Conservation (phyloP, 805 yeast genomes). For the Saturnispora quitensis region DNA sequence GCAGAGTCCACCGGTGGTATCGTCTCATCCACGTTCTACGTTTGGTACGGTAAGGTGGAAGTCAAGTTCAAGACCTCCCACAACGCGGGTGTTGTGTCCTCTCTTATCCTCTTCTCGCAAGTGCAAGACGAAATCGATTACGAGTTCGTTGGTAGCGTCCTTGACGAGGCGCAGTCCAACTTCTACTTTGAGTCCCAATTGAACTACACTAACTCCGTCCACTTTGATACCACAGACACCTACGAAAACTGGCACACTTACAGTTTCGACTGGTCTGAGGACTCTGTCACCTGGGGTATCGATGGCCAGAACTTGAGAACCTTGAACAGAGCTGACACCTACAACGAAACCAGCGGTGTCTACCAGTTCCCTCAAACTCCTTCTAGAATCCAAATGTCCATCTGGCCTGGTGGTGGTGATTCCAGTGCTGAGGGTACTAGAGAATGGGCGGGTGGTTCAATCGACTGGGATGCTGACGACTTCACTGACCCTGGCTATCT, state of each 20-base stretch:
- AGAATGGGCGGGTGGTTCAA: constrained; percentile 82
- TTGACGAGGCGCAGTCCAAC: constrained; percentile 64
- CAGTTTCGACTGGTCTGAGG: constrained; percentile 76
- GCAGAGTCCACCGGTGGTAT: constrained; percentile 68
- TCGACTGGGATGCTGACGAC: constrained; percentile 76
- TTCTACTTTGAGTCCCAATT: constrained; percentile 68
- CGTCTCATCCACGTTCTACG: constrained; percentile 63
- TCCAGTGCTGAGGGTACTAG: constrained; percentile 49
- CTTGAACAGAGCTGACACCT: constrained; percentile 49
- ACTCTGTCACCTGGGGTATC: constrained; percentile 56
- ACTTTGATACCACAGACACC: constrained; percentile 41
- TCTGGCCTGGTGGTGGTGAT: constrained; percentile 79
- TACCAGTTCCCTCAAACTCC: constrained; percentile 69
- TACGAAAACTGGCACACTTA: constrained; percentile 64
- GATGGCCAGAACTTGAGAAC: constrained; percentile 66
- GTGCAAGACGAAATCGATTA: constrained; percentile 87
- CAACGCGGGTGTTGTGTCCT: constrained; percentile 72
- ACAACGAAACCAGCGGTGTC: constrained; percentile 47
- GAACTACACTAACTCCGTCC: constrained; percentile 52
- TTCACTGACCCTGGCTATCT: constrained; percentile 72
- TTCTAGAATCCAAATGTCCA: constrained; percentile 57
- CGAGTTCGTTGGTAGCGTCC: constrained; percentile 74
- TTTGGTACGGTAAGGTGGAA: constrained; percentile 83
- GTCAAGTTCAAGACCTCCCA: constrained; percentile 67
- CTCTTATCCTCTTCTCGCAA: constrained; percentile 72